Base-by-base conservation (phyloP, 2,329 filamentous ascomycete species). In the Trichoderma sp. region DNA sequence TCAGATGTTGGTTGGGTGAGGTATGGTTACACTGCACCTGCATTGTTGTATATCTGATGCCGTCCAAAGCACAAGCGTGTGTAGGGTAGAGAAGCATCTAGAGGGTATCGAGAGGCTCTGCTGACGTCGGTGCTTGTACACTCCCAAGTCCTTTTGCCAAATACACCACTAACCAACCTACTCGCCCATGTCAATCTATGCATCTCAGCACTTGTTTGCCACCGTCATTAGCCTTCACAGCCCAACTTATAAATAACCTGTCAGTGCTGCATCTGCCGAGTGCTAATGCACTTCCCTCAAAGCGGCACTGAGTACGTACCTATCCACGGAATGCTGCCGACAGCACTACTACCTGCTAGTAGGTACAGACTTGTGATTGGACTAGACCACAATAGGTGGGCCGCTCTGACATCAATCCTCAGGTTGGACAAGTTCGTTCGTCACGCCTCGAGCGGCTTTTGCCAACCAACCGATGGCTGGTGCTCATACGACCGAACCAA, bases 371-470 rank as follows among this genome's bases (percentile, higher is more conserved):
- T 42, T 48, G n/a, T 63, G 58, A 64, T 68, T 64, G 66, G 56
- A 15, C 42, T 35, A 9, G 2, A 9, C 57, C 10, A 12, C 25
- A 13, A 17, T 37, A 4, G 37, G 66, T 54, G 66, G 66, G 52
- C 48, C 45, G 29, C 58, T 67, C 65, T 68, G 66, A 68, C 66
- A 68, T 68, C 66, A 68, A 68, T 64, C 61, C 52, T 64, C 50
- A 34, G 50, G 34, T 27, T 64, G 15, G 39, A 48, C 12, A 25
- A 34, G 57, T 37, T 60, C 57, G 57, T 37, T 60, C 57, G 34
- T 63, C 59, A 37, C 45, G 60, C 37, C 37, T 64, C 9, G 52
- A 54, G 52, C 27, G 52, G 29, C 52, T 54, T 48, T 48, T 48
- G 42, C 39, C 39, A 45, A 45, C 39, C 39, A 3, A 45, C 39